Evolutionary conservation across 1,139 yeast genomes (phyloP), one percentile per base, ranked within the genome.

Genomic region (Zygosaccharomyces sapae): DNA sequence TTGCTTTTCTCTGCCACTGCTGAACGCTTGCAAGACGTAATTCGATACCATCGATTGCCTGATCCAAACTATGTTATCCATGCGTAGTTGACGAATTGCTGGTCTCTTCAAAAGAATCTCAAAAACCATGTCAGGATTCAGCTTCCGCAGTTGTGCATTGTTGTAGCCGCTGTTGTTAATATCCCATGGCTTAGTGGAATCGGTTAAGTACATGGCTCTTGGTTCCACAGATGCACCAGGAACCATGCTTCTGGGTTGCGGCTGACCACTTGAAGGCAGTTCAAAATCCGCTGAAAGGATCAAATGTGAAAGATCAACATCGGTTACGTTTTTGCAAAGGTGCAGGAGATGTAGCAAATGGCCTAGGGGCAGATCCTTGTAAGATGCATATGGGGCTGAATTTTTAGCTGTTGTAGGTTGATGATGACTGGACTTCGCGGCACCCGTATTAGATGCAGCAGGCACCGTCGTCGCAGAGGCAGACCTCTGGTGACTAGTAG

Each of bases 291-390:
- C 67, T 12, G 83, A 79, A 13, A 83, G 62, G 1, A 80, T 73
- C 19, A 84, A 55, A 43, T 74, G 74, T 10, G 77, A 80, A 18
- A 85, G 61, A 54, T 83, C 71, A 19, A 84, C 56, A 6, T 66
- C 58, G 8, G 60, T 65, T 36, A 84, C 57, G 54, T 82, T 80
- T 5, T 80, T 79, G 58, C 94, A 84, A 33, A 76, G 65, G 35
- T 73, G 73, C 35, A 85, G 61, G 39, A 83, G 59, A 62, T 83
- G 88, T 27, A 84, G 61, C 5, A 84, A 58, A 56, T 79, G 77
- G 0, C 92, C 94, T 40, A 81, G 68, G 0, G 94, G 94, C 3
- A 85, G 58, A 63, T 85, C 94, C 55, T 74, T 78, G 13, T 81
- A 74, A 19, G 75, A 70, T 2, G 85, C 74, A 59, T 81, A 82